phyloP scores from a whole-genome alignment of 2,329 filamentous ascomycete species.

The Ceratocystis diversiconidia region DNA sequence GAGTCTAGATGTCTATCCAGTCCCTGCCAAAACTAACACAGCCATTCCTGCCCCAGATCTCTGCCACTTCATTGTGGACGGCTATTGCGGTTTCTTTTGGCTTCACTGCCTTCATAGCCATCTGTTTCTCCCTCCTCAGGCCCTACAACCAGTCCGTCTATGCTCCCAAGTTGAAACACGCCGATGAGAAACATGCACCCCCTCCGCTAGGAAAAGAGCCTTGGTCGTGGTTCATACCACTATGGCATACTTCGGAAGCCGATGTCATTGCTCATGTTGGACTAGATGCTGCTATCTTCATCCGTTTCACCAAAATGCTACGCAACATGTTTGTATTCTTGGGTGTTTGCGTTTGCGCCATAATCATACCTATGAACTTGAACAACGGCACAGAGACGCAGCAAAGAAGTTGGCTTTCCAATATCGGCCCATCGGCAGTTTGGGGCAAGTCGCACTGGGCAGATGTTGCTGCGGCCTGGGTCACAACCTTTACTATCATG shows the following conservation, averaged over 20 bases:
- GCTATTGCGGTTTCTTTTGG: conserved; percentile 69
- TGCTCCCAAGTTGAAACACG: conserved; percentile 83
- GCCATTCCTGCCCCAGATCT: conserved; percentile 8
- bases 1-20: background rate
- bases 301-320: conserved; percentile 81
- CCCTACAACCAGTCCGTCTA: conserved; percentile 89
- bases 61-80: conserved; percentile 50
- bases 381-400: conserved; percentile 22
- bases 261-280: conserved; percentile 70
- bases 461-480: conserved; percentile 43
- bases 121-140: conserved; percentile 76
- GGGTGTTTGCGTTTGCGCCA: conserved; percentile 54
- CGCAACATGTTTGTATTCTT: conserved; percentile 74
- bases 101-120: conserved; percentile 56
- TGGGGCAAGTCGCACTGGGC: conserved; percentile 42
- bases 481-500: conserved; percentile 61
- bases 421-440: conserved; percentile 45
- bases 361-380: conserved; percentile 73
- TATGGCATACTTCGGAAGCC: conserved; percentile 64
- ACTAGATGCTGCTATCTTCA: conserved; percentile 79
- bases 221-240: conserved; percentile 71
- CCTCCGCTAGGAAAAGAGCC: conserved; percentile 75
- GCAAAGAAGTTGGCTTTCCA: conserved; percentile 37
- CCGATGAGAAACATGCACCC: conserved; percentile 77
- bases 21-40: conserved; percentile 8